phyloP scores from a whole-genome alignment of 202 grass and related monocot genomes.

The Carex arenaria region DNA sequence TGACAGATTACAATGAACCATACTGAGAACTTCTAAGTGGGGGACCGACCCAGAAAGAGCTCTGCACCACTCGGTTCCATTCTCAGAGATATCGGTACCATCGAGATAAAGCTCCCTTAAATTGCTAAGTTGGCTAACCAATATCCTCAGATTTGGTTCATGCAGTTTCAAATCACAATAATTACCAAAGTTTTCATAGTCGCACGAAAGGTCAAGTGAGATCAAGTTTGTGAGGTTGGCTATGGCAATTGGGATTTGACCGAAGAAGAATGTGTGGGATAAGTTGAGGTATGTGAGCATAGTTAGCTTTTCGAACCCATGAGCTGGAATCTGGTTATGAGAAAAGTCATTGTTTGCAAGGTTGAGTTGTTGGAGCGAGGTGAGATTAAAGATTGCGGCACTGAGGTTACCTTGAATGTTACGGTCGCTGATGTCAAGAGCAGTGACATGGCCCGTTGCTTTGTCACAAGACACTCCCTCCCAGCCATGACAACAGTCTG shows the following conservation, averaged over 20 bases:
- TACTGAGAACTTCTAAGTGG: constrained; percentile 25
- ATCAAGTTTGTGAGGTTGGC: no score
- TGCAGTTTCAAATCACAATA: no score
- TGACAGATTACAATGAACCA: constrained; percentile 25
- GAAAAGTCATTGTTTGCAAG: constrained; percentile 36
- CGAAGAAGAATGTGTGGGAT: no score
- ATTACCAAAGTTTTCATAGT: no score
- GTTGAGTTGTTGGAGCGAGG: constrained; percentile 21
- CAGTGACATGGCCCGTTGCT: not conserved
- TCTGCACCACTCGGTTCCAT: constrained; percentile 25
- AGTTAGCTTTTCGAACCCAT: not conserved
- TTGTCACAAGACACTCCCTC: constrained; percentile 36
- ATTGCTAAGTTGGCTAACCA: constrained; percentile 31
- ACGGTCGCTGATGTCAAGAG: constrained; percentile 25
- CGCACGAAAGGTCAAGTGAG: no score
- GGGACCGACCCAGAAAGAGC: constrained; percentile 19
- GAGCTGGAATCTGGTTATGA: not conserved
- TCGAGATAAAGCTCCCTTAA: constrained; percentile 28
- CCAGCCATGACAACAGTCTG: constrained; percentile 42
- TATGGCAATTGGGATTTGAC: no score
- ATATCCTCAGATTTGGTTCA: not conserved
- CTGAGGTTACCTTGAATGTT: constrained; percentile 21
- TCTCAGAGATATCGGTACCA: constrained; percentile 22
- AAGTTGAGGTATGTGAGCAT: no score
- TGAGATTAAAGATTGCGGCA: constrained; percentile 25